Conservation (phyloP, 345 rosid genomes). For the Eucalyptus decipiens region DNA sequence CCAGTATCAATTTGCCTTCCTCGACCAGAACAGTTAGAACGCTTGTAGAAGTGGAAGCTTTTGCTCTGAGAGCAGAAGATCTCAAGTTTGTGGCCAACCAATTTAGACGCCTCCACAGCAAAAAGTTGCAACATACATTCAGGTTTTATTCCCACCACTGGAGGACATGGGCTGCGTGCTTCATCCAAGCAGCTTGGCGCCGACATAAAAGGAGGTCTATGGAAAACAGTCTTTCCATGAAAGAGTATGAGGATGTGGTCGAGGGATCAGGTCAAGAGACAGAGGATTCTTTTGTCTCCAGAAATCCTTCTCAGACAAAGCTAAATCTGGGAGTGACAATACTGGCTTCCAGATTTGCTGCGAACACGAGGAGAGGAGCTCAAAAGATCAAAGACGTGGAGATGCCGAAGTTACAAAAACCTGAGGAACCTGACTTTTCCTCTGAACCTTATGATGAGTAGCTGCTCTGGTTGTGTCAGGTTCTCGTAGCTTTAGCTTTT, state of each 20-base stretch:
- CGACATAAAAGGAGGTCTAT: constrained; percentile 54
- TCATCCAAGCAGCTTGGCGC: constrained; percentile 91
- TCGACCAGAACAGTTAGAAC: constrained; percentile 92
- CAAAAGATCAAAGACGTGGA: constrained; percentile 52
- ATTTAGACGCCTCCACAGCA: constrained; percentile 86
- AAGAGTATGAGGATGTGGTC: constrained; percentile 24
- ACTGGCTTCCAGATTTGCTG: constrained; percentile 78
- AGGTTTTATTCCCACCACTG: constrained; percentile 89
- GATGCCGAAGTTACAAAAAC: constrained; percentile 72
- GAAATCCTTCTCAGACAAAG: constrained; percentile 25
- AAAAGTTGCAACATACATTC: constrained; percentile 89
- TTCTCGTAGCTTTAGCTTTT: neutral
- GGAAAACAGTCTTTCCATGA: constrained; percentile 24
- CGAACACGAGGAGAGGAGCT: constrained; percentile 73
- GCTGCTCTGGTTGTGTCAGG: neutral
- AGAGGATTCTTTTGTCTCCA: constrained; percentile 3
- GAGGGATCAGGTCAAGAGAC: neutral
- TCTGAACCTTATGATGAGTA: constrained; percentile 37
- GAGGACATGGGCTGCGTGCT: constrained; percentile 97
- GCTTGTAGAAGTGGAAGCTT: constrained; percentile 84
- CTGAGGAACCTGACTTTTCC: constrained; percentile 83
- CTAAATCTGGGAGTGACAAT: constrained; percentile 59
- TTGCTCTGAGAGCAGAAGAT: constrained; percentile 85
- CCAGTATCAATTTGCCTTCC: constrained; percentile 61
- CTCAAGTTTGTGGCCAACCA: constrained; percentile 90